Evolutionary conservation across 371 early-diverging fungal genomes (phyloP).

Genomic region (Mucor circinelloides): DNA sequence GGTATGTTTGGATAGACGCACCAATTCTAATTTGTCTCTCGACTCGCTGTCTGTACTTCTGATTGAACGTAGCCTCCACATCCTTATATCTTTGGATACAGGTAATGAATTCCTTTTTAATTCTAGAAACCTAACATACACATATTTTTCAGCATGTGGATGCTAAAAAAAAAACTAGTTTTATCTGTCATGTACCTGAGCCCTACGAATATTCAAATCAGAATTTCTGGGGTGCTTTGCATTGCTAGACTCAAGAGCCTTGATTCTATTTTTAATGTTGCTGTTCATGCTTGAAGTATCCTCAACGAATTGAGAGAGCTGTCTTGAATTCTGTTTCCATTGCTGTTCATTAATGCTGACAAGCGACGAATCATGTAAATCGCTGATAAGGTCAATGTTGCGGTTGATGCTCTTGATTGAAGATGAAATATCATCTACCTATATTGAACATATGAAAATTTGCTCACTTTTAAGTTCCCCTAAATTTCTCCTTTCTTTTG

Average conservation of each 20-base stretch:
- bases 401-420: constrained; percentile 57
- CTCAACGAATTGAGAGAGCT: constrained; percentile 63
- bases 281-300: constrained; percentile 59
- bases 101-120: constrained; percentile 83
- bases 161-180: not conserved
- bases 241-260: constrained; percentile 40
- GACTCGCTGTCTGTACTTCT: constrained; percentile 83
- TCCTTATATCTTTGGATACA: constrained; percentile 82
- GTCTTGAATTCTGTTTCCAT: constrained; percentile 50
- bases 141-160: not conserved
- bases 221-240: constrained; percentile 22
- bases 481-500: constrained; percentile 1
- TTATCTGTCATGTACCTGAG: constrained; percentile 22
- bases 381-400: constrained; percentile 62
- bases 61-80: constrained; percentile 78
- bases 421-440: constrained; percentile 64
- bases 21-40: constrained; percentile 87
- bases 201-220: constrained; percentile 36
- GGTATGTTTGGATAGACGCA: constrained; percentile 20
- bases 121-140: constrained; percentile 59
- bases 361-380: constrained; percentile 63
- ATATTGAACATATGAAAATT: not conserved
- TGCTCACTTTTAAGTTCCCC: not conserved
- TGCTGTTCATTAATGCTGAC: constrained; percentile 67
- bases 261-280: constrained; percentile 59